phyloP scores from a whole-genome alignment of 768 basidiomycete genomes.

The Collybia nuda region DNA sequence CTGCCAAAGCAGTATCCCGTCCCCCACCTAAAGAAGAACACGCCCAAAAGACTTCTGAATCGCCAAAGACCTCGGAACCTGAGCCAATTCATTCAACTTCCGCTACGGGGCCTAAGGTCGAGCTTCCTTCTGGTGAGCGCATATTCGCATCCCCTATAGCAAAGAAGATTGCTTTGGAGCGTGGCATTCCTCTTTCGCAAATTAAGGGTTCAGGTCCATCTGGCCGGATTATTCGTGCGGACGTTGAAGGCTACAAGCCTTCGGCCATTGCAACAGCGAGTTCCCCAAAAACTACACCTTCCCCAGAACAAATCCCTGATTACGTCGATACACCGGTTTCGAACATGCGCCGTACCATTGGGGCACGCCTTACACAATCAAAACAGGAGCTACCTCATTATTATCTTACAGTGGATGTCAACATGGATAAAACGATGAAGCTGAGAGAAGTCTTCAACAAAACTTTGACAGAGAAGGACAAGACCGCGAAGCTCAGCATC shows the following conservation, averaged over 20 bases:
- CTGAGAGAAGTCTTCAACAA: constrained; percentile 96
- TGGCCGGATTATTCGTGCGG: constrained; percentile 92
- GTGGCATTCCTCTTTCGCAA: constrained; percentile 85
- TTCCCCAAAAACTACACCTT: constrained; percentile 40
- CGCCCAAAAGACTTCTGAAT: constrained; percentile 32
- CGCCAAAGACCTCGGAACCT: constrained; percentile 24
- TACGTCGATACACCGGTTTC: constrained; percentile 89
- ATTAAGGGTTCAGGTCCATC: constrained; percentile 93
- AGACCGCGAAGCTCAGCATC: constrained; percentile 89
- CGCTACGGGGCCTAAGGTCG: constrained; percentile 45
- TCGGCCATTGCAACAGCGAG: constrained; percentile 39
- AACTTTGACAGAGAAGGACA: constrained; percentile 82
- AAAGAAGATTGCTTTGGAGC: constrained; percentile 95
- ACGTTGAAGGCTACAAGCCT: constrained; percentile 88
- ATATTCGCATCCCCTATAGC: constrained; percentile 96
- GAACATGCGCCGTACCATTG: constrained; percentile 95
- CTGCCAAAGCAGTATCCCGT: constrained; percentile 56
- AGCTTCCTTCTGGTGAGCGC: constrained; percentile 67
- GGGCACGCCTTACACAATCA: constrained; percentile 84
- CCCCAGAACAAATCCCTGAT: constrained; percentile 58
- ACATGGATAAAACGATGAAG: constrained; percentile 96
- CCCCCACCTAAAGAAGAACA: constrained; percentile 32
- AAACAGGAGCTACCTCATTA: constrained; percentile 97
- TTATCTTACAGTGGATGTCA: constrained; percentile 91
- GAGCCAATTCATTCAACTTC: constrained; percentile 31